phyloP scores from a whole-genome alignment of 129 eudicot genomes.

The Sambucus nigra region DNA sequence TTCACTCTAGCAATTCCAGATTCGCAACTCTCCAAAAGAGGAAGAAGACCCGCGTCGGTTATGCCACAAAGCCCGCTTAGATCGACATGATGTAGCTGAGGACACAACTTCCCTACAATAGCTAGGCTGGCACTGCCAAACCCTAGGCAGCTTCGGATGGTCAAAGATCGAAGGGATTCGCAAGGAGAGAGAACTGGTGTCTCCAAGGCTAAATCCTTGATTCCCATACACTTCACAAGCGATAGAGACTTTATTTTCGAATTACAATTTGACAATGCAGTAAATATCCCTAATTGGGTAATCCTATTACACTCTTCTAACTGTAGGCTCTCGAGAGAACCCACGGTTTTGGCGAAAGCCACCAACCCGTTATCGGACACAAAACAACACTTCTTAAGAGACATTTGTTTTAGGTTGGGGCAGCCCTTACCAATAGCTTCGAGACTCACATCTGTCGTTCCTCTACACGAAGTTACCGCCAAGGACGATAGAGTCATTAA shows the following conservation, averaged over 20 bases:
- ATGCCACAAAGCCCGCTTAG: conserved; percentile 66
- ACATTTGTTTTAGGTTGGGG: conserved; percentile 51
- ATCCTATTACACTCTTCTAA: conserved; percentile 81
- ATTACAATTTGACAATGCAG: conserved; percentile 42
- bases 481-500: conserved; percentile 46
- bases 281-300: conserved; percentile 54
- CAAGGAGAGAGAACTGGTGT: conserved; percentile 30
- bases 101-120: conserved; percentile 60
- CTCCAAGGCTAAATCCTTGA: conserved; percentile 42
- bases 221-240: conserved; percentile 76
- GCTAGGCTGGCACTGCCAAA: conserved; percentile 59
- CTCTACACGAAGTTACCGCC: conserved; percentile 52
- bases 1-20: conserved; percentile 64
- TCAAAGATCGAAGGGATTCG: conserved; percentile 69
- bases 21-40: conserved; percentile 45
- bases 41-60: conserved; percentile 56
- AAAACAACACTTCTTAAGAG: conserved; percentile 65
- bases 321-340: conserved; percentile 62
- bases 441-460: conserved; percentile 68
- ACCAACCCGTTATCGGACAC: conserved; percentile 70
- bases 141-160: conserved; percentile 55
- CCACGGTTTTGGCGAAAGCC: conserved; percentile 47
- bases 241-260: conserved; percentile 63
- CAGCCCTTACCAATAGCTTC: conserved; percentile 82
- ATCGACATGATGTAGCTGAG: conserved; percentile 58